Evolutionary conservation across 768 basidiomycete genomes (phyloP).

Genomic region (Psilocybe azurescens): DNA sequence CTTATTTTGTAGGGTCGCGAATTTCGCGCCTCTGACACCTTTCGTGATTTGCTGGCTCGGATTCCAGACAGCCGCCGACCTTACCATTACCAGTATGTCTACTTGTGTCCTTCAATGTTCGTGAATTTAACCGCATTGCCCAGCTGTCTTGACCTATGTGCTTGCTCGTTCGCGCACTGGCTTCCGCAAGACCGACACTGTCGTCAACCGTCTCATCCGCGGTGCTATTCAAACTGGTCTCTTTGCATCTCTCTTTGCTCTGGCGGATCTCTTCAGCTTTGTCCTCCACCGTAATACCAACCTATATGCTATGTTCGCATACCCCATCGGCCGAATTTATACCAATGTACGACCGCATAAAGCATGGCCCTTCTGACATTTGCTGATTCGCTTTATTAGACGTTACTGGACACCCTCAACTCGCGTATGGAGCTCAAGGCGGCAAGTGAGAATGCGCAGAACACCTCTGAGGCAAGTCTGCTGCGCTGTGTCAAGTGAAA

Average conservation of each 20-base stretch:
- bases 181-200: slow-evolving; percentile 53
- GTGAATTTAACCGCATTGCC: background rate
- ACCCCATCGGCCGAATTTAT: slow-evolving; percentile 46
- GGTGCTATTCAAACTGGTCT: slow-evolving; percentile 61
- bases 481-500: background rate
- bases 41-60: slow-evolving; percentile 55
- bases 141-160: slow-evolving; percentile 33
- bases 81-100: slow-evolving; percentile 46
- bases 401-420: slow-evolving; percentile 50
- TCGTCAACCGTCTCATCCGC: slow-evolving; percentile 59
- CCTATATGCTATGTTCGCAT: slow-evolving; percentile 41
- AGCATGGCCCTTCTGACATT: slow-evolving; percentile 30
- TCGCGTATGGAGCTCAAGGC: slow-evolving; percentile 39
- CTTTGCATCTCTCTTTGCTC: slow-evolving; percentile 56
- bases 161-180: slow-evolving; percentile 52
- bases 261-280: slow-evolving; percentile 52
- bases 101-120: slow-evolving; percentile 3
- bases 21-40: slow-evolving; percentile 42
- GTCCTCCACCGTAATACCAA: slow-evolving; percentile 38
- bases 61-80: slow-evolving; percentile 49
- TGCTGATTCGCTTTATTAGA: slow-evolving; percentile 32
- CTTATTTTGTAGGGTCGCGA: slow-evolving; percentile 36
- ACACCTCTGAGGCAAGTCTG: slow-evolving; percentile 9
- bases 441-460: slow-evolving; percentile 27
- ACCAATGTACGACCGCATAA: slow-evolving; percentile 44